phyloP scores from a whole-genome alignment of 1,284 basidiomycete species.

The Puccinia novopanici region DNA sequence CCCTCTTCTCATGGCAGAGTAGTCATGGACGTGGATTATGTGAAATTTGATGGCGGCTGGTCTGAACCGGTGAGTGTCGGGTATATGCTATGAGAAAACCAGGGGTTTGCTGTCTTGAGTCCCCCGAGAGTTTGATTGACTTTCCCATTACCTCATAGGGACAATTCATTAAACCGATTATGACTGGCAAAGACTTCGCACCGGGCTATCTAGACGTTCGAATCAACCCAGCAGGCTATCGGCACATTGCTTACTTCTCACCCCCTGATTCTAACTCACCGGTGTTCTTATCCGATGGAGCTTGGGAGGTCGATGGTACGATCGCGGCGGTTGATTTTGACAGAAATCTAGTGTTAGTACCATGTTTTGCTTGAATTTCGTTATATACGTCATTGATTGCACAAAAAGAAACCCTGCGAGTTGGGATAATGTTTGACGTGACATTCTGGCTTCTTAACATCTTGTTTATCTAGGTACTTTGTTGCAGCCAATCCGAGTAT shows the following conservation, averaged over 20 bases:
- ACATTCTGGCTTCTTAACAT: background rate
- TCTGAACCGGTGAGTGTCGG: constrained; percentile 67
- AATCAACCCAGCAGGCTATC: constrained; percentile 74
- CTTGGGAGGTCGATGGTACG: constrained; percentile 81
- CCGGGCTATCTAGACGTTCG: constrained; percentile 83
- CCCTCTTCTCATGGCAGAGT: constrained; percentile 64
- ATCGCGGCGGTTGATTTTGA: constrained; percentile 73
- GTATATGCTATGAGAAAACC: background rate
- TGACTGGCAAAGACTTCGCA: constrained; percentile 21
- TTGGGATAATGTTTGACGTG: background rate
- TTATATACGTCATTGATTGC: no score
- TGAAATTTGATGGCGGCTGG: constrained; percentile 85
- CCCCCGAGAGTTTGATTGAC: no score
- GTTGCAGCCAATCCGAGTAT: constrained; percentile 79
- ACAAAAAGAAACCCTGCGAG: no score
- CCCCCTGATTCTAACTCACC: constrained; percentile 71
- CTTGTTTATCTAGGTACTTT: constrained; percentile 73
- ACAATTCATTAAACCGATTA: constrained; percentile 51
- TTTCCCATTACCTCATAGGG: background rate
- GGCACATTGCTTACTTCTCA: constrained; percentile 84
- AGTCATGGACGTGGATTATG: constrained; percentile 73
- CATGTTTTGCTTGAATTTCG: background rate
- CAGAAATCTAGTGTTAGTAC: constrained; percentile 72
- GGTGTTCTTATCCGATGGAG: constrained; percentile 77
- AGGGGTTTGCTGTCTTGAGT: no score